Base-by-base conservation (phyloP, 2,329 filamentous ascomycete genomes). In the Pyrenophora graminea region DNA sequence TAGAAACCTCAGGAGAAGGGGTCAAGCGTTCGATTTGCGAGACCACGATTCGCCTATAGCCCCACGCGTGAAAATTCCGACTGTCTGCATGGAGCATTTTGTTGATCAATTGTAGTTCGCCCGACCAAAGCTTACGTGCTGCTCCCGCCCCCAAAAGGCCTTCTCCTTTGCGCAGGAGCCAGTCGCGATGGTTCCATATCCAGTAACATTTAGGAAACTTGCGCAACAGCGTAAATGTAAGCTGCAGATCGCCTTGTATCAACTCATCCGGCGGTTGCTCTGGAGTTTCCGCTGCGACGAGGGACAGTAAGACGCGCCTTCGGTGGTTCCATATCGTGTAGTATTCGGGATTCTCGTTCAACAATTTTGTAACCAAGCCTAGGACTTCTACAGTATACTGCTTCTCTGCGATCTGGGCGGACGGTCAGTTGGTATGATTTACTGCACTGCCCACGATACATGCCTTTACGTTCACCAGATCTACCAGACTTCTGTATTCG, bases 121-220 rank as follows among this genome's bases (percentile, higher is more conserved):
- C 85, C 63, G 88, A 80, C 94, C 94, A 99, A 42, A 97, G 79
- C 33, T 79, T 75, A 18, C 82, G 80, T 2, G 90, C 84, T 13
- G 77, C 68, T 0, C 77, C 50, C 1, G 74, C 56, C 2, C 85
- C 81, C 8, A 96, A 78, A 15, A 86, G 79, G 10, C 79, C 70
- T 39, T 88, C 89, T 30, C 86, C 86, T 70, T 90, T 84, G 47
- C 87, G 79, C 12, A 99, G 79, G 3, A 93, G 78, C 92, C 94
- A 99, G 39, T 88, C 76, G 23, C 94, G 87, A 74, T 97, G 93
- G 63, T 96, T 96, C 94, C 94, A 99, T 67, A 99, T 93, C 93
- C 94, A 97, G 77, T 99, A 99, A 80, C 94, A 97, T 73, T 99
- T 99, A 6, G 94, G 94, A 60, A 85, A 93, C 60, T 91, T 85